Evolutionary conservation across 2,329 filamentous ascomycete species (phyloP).

Genomic region (Alternaria dauci): DNA sequence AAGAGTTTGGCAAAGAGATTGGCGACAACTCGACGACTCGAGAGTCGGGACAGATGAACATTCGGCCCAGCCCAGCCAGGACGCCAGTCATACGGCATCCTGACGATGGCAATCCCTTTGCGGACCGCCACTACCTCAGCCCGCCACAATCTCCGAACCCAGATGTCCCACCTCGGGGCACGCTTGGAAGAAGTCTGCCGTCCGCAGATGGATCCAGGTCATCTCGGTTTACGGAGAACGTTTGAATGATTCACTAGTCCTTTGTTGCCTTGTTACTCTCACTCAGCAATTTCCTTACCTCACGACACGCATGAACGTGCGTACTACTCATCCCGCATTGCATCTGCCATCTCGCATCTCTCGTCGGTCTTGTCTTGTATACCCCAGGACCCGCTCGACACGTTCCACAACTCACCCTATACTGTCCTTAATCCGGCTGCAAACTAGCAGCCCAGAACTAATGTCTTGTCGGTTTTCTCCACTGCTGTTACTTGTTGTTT

Average conservation of each 20-base stretch:
- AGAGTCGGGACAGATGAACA: slow-evolving; percentile 35
- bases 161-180: slow-evolving; percentile 36
- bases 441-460: slow-evolving; percentile 23
- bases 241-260: slow-evolving; percentile 37
- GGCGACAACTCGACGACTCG: slow-evolving; percentile 32
- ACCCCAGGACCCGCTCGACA: slow-evolving; percentile 25
- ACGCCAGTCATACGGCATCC: slow-evolving; percentile 66
- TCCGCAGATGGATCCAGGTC: slow-evolving; percentile 57
- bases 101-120: slow-evolving; percentile 38
- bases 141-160: slow-evolving; percentile 51
- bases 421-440: slow-evolving; percentile 31
- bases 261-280: slow-evolving; percentile 35
- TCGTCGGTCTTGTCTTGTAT: slow-evolving; percentile 29
- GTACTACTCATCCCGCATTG: slow-evolving; percentile 26
- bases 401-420: slow-evolving; percentile 24
- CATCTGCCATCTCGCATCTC: slow-evolving; percentile 14
- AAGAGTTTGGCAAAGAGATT: slow-evolving; percentile 41
- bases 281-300: slow-evolving; percentile 27
- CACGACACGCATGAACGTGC: slow-evolving; percentile 40
- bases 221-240: slow-evolving; percentile 59
- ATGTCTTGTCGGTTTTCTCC: slow-evolving; percentile 29
- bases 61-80: slow-evolving; percentile 67
- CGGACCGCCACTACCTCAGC: slow-evolving; percentile 41
- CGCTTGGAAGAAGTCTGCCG: slow-evolving; percentile 55
- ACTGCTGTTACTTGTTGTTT: slow-evolving; percentile 10